Base-by-base conservation (phyloP, 2,329 filamentous ascomycete genomes). In the Verticillium nonalfalfae region DNA sequence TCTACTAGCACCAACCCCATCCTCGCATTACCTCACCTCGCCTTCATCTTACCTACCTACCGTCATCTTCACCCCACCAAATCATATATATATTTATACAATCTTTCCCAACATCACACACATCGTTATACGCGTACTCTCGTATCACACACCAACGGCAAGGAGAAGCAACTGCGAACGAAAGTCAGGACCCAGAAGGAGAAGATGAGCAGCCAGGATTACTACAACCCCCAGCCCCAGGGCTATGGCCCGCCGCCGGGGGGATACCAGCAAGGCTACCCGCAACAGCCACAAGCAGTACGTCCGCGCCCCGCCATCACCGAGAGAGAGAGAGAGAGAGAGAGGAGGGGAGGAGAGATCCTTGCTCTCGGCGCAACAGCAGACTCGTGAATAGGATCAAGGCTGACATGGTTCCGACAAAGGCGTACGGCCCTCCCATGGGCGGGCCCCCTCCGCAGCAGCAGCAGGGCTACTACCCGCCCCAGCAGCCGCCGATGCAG, bases 401-500 rank as follows among this genome's bases (percentile, higher is more conserved):
- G 1, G 59, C 61, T 65, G 60, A 64, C 59, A 57, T 18, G 14
- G n/a, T 58, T 31, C 26, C 26, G 3, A 13, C 50, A 18, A 60
- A 73, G 70, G 66, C 69, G 50, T 74, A 73, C 64, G 71, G 71
- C n/a, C 62, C 65, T 39, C 64, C 63, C 57, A 63, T 65, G 57
- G 54, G 54, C 26, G 73, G 72, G 56, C 68, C 72, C 57, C 69
- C 72, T 56, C 69, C 69, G 52, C 68, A 70, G 36, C 68, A 70
- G 36, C 68, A 68, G 56, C 70, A 70, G 56, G 73, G 63, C 68
- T 74, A 66, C 67, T 72, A 71, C 66, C 64, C 61, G 65, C 68
- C 60, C 64, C 71, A 64, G 40, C 72, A 78, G 66, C 72, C 74
- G 60, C 78, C 75, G 62, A 79, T 79, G 74, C 74, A 78, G 68